A percentile compares a stretch with the other conserved stretches of the same genome.
Conservation (phyloP, 306 rosid species). For the Rosa lucieae region DNA sequence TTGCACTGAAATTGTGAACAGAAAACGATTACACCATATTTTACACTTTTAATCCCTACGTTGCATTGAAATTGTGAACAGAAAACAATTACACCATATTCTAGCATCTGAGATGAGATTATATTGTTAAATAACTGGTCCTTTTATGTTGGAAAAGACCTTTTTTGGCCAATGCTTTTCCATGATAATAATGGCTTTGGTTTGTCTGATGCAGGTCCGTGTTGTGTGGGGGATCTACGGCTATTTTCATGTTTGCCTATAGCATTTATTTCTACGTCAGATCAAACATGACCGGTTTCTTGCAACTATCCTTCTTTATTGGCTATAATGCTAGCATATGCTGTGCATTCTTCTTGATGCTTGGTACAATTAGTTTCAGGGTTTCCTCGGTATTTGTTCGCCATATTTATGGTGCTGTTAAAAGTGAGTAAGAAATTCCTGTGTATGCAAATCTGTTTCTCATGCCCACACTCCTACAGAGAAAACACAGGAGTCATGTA, state of each 20-base stretch:
- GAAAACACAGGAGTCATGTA: neutral
- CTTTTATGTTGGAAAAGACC: neutral
- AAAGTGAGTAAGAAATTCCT: slow-evolving; percentile 59
- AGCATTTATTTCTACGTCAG: slow-evolving; percentile 62
- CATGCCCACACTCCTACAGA: neutral
- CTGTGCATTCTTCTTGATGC: slow-evolving; percentile 76
- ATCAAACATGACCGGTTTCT: slow-evolving; percentile 71
- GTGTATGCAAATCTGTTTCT: neutral
- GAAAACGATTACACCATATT: neutral
- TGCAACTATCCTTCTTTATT: slow-evolving; percentile 71
- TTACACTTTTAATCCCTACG: too few species aligned
- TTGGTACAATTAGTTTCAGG: slow-evolving; percentile 67
- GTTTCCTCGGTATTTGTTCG: slow-evolving; percentile 68
- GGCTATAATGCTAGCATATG: slow-evolving; percentile 84
- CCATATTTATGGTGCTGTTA: slow-evolving; percentile 58
- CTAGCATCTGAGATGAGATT: neutral
- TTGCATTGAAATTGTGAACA: neutral
- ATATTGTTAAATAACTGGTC: neutral
- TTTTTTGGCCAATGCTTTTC: neutral
- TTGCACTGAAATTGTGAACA: too few species aligned
- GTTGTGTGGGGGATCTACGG: slow-evolving; percentile 70
- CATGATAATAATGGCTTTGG: neutral
- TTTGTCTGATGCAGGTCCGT: slow-evolving; percentile 57
- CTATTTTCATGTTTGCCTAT: slow-evolving; percentile 71
- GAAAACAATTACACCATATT: neutral